Percentiles rank a stretch among this genome's conserved stretches.
Evolutionary conservation across 2,329 filamentous ascomycete genomes (phyloP).

Genomic region (Akanthomyces muscarius): DNA sequence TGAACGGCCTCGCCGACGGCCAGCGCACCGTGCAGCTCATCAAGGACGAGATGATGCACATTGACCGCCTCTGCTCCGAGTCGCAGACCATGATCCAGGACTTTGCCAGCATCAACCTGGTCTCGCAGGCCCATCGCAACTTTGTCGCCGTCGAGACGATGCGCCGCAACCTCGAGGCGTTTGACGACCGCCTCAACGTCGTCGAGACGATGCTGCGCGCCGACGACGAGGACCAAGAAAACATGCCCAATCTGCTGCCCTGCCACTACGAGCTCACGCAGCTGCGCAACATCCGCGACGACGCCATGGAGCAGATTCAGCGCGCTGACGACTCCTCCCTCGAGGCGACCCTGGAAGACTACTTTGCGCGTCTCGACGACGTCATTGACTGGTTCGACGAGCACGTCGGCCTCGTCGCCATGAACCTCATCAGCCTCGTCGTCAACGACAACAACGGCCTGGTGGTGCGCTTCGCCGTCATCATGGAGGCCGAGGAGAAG

Average conservation of each 20-base stretch:
- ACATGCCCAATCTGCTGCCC: slow-evolving; percentile 85
- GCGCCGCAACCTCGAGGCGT: slow-evolving; percentile 84
- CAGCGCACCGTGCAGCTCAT: slow-evolving; percentile 89
- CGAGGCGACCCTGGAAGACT: slow-evolving; percentile 80
- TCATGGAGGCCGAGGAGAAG: slow-evolving; percentile 95
- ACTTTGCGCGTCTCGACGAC: slow-evolving; percentile 81
- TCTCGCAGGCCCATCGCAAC: slow-evolving; percentile 92
- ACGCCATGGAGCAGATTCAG: slow-evolving; percentile 94
- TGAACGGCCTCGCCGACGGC: slow-evolving; percentile 81
- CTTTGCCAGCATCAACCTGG: slow-evolving; percentile 87
- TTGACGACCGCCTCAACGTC: slow-evolving; percentile 70
- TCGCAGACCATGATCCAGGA: slow-evolving; percentile 97
- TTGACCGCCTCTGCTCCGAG: slow-evolving; percentile 95
- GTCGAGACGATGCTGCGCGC: slow-evolving; percentile 76
- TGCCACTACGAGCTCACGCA: slow-evolving; percentile 91
- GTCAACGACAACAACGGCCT: slow-evolving; percentile 82
- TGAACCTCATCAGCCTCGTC: slow-evolving; percentile 85
- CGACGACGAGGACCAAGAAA: slow-evolving; percentile 81
- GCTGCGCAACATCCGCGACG: slow-evolving; percentile 88
- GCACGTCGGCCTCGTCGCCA: slow-evolving; percentile 81
- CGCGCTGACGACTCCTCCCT: slow-evolving; percentile 68
- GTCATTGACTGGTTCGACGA: slow-evolving; percentile 95
- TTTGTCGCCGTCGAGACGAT: slow-evolving; percentile 92
- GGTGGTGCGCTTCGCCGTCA: slow-evolving; percentile 84
- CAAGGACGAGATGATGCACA: slow-evolving; percentile 98